Conservation (phyloP, 345 rosid species). For the Aquilaria sinensis region DNA sequence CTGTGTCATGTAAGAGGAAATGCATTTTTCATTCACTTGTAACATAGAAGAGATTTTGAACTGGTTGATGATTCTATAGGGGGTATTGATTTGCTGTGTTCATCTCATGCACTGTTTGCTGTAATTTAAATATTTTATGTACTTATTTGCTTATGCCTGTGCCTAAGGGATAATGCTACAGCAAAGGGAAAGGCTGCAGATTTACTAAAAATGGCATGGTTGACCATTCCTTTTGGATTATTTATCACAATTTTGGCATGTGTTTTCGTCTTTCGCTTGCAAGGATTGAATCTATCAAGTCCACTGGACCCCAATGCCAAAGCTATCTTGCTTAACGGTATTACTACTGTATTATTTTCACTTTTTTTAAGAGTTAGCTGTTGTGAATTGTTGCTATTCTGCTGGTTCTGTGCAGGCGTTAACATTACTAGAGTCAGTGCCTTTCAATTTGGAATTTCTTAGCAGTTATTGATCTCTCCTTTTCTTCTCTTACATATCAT, state of each 20-base stretch:
- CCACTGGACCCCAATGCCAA: conserved; percentile 54
- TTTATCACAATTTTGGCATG: conserved; percentile 45
- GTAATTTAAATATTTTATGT: background rate
- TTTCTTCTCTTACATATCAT: no score
- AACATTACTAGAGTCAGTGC: no score
- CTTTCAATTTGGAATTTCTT: no score
- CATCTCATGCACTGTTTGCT: background rate
- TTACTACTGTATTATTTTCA: background rate
- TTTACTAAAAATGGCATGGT: conserved; percentile 81
- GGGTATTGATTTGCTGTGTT: no score
- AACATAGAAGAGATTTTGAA: no score
- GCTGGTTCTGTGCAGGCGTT: no score
- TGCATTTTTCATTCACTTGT: no score
- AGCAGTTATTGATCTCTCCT: no score
- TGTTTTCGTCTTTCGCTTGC: conserved; percentile 78
- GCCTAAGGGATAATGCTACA: conserved; percentile 46
- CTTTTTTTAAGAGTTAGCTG: no score
- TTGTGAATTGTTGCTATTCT: no score
- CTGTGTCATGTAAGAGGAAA: no score
- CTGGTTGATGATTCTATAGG: no score
- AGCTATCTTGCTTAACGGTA: conserved; percentile 89
- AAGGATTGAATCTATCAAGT: conserved; percentile 48
- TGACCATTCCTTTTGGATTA: conserved; percentile 66
- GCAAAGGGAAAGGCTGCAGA: conserved; percentile 31
- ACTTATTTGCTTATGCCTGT: conserved; percentile 7